Base-by-base conservation (phyloP, 2,329 filamentous ascomycete genomes). In the Neocatenulostroma microsporum region DNA sequence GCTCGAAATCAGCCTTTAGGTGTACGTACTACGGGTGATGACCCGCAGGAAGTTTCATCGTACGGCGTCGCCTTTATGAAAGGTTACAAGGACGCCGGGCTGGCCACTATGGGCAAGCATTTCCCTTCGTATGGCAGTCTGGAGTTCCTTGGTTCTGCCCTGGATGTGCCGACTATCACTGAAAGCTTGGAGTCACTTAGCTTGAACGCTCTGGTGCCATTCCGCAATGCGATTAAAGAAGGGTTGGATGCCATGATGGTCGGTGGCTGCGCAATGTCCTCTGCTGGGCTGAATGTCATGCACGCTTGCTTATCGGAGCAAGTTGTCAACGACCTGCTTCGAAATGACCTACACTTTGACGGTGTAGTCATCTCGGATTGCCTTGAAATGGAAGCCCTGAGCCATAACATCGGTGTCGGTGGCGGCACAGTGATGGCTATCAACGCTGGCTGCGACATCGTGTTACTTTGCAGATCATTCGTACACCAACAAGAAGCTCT, bases 391-490 rank as follows among this genome's bases (percentile, higher is more conserved):
- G 88, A 95, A 55, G 87, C 88, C 0, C 73, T 96, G 7, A 91
- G 86, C 46, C 85, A 94, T 55, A 93, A 95, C 51, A 91, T 96
- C 33, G 89, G 89, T n/a, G 87, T 98, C 13, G 87, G 89, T 49
- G 89, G 91, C 26, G 91, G 91, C 10, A 94, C 89, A 1, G 86
- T 96, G 50, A 95, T 95, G 87, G 91, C 91, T 3, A 84, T 95
- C 34, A 91, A 94, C 58, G 89, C 91, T 21, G 91, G 91, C 11
- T 96, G 91, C 56, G 91, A 98, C 59, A 68, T 96, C 36, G 78
- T 95, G 4, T 73, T 95, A 5, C 74, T 95, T 1, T 96, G 88
- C 53, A 80, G 87, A 29, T 87, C 86, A 5, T 93, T 87, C 50
- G 79, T 84, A 24, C 81, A 89, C 14, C 88, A 96, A 58, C 77